These are phyloP conservation scores for Cryptococcus sp. DNA, from an alignment of 1,284 basidiomycete genomes.

Conservation along the genomic window DNA sequence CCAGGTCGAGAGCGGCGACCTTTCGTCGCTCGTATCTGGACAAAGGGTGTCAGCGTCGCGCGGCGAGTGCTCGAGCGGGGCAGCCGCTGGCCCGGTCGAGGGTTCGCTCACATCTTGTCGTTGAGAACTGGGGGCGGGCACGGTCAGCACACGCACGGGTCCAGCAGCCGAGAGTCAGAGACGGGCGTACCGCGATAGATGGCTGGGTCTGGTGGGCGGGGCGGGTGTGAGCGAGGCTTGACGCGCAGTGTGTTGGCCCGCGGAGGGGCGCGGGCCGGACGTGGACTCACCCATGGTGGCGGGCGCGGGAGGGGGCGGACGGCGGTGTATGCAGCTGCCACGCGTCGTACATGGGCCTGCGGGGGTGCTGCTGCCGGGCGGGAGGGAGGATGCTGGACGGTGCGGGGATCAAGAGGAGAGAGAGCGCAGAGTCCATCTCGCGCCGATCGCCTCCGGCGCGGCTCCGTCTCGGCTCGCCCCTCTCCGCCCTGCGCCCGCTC, in stretches of 20 bases:
- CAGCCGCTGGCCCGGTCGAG: neutral
- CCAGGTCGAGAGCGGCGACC: conserved; percentile 88
- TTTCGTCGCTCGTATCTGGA: conserved; percentile 81
- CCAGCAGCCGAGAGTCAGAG: too few relatives aligned
- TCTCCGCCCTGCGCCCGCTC: neutral
- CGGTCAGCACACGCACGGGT: too few relatives aligned
- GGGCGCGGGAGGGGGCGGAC: too few relatives aligned
- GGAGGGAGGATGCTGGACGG: neutral
- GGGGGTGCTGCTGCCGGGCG: neutral
- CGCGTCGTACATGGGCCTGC: neutral
- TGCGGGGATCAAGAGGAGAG: neutral
- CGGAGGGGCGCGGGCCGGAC: neutral
- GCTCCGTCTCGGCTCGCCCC: neutral
- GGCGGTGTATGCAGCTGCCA: neutral
- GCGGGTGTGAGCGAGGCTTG: neutral
- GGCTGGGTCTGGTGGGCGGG: conserved; percentile 30
- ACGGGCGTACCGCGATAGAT: conserved; percentile 43
- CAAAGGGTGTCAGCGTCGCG: conserved; percentile 47
- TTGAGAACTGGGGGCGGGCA: conserved; percentile 46
- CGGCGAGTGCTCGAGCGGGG: neutral
- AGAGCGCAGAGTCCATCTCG: neutral
- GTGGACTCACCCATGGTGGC: conserved; percentile 18
- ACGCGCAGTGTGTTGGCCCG: neutral
- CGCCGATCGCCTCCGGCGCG: too few relatives aligned
- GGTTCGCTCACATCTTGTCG: conserved; percentile 49